Percentiles rank a stretch among this genome's conserved stretches.
These are phyloP conservation scores for Eutypella sp. DNA, from an alignment of 2,329 filamentous ascomycete species.

Conservation along the genomic window DNA sequence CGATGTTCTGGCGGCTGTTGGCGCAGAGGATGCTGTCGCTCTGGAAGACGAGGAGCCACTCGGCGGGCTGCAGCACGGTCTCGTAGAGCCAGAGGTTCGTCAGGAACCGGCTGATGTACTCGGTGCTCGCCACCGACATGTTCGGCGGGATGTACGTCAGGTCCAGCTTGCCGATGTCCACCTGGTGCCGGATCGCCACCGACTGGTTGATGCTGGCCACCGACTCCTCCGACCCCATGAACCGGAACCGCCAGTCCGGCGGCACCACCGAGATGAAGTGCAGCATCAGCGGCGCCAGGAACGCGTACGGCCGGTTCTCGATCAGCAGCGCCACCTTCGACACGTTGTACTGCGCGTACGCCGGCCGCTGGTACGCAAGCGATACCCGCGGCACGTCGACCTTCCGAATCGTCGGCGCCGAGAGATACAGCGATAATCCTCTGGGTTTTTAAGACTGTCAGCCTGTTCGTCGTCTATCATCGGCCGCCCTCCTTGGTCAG, in stretches of 20 bases:
- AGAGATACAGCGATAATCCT: constrained; percentile 4
- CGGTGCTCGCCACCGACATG: constrained; percentile 45
- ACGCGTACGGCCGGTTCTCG: constrained; percentile 44
- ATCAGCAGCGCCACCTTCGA: constrained; percentile 52
- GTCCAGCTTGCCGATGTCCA: constrained; percentile 41
- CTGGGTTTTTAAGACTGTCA: constrained; percentile 1
- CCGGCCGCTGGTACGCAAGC: constrained; percentile 28
- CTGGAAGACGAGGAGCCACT: constrained; percentile 52
- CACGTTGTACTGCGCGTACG: constrained; percentile 36
- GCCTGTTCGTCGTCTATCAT: too few species aligned
- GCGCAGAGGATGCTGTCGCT: constrained; percentile 53
- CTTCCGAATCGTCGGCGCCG: constrained; percentile 5
- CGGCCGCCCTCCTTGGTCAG: too few species aligned
- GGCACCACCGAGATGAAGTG: constrained; percentile 54
- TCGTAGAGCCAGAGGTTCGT: constrained; percentile 51
- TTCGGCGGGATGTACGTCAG: constrained; percentile 47
- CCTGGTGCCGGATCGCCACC: constrained; percentile 40
- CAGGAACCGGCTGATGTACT: constrained; percentile 48
- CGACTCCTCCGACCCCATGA: constrained; percentile 47
- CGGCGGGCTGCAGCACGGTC: constrained; percentile 40
- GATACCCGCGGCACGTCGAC: constrained; percentile 11
- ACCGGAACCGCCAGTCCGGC: constrained; percentile 52
- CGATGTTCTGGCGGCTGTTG: constrained; percentile 41
- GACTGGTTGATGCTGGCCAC: constrained; percentile 40
- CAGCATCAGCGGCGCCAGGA: constrained; percentile 48